Percentiles rank a stretch among this genome's conserved stretches.
phyloP scores from a whole-genome alignment of 495 filamentous ascomycete species.

The Lasiosphaeria hispida region DNA sequence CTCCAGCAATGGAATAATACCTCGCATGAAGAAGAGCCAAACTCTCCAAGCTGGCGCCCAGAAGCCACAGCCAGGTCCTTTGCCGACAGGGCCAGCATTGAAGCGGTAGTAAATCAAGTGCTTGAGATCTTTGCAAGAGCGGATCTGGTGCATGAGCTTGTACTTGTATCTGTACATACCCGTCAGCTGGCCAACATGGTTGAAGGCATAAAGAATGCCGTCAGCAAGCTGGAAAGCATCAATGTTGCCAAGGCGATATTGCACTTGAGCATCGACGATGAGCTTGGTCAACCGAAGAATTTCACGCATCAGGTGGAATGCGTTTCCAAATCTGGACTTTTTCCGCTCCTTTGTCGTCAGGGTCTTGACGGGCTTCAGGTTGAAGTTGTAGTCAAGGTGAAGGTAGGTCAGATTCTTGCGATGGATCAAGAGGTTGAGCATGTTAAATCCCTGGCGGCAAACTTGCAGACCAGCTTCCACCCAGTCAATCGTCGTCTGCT shows the following conservation, averaged over 20 bases:
- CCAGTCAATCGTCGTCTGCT: constrained; percentile 99
- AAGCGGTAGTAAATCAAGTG: constrained; percentile 99
- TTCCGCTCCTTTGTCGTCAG: constrained; percentile 99
- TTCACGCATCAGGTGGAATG: constrained; percentile 98
- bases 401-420: constrained; percentile 98
- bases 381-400: constrained; percentile 99
- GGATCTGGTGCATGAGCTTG: constrained; percentile 99
- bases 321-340: constrained; percentile 99
- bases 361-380: constrained; percentile 98
- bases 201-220: constrained; percentile 98
- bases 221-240: constrained; percentile 99
- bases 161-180: constrained; percentile 99
- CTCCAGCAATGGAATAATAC: constrained; percentile 94
- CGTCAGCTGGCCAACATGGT: constrained; percentile 97
- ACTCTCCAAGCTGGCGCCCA: constrained; percentile 99
- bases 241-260: constrained; percentile 97
- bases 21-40: constrained; percentile 99
- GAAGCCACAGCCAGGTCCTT: constrained; percentile 97
- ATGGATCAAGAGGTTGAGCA: constrained; percentile 97
- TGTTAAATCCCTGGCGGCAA: constrained; percentile 98
- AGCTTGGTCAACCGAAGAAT: constrained; percentile 97
- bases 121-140: constrained; percentile 98
- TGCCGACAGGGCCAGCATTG: constrained; percentile 96
- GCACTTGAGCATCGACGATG: constrained; percentile 97
- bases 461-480: constrained; percentile 98